phyloP scores from a whole-genome alignment of 495 filamentous ascomycete genomes.

The Podospora conica region DNA sequence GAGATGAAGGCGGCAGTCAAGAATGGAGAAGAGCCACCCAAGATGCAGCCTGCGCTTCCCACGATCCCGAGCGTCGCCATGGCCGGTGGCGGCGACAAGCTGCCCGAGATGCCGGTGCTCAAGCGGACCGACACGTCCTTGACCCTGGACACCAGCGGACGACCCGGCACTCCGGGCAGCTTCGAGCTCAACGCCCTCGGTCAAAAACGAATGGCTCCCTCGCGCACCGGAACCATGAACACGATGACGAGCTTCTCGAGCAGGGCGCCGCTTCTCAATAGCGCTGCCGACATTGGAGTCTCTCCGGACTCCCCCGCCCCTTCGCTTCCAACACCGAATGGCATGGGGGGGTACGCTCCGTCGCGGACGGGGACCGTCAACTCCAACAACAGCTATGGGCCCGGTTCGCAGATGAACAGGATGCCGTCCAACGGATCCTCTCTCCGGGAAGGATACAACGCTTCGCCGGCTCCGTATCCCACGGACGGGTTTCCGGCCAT shows the following conservation, averaged over 20 bases:
- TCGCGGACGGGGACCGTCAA: slow-evolving; percentile 28
- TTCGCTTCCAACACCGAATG: slow-evolving; percentile 32
- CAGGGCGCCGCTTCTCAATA: slow-evolving; percentile 51
- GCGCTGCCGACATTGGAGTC: slow-evolving; percentile 56
- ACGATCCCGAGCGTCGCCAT: slow-evolving; percentile 45
- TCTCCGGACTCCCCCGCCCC: slow-evolving; percentile 41
- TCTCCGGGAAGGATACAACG: slow-evolving; percentile 17
- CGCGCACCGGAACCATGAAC: slow-evolving; percentile 32
- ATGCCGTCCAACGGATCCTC: slow-evolving; percentile 15
- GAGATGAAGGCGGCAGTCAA: slow-evolving; percentile 53
- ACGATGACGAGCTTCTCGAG: slow-evolving; percentile 40
- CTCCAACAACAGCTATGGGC: slow-evolving; percentile 40
- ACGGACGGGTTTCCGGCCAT: slow-evolving; percentile 30
- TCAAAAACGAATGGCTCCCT: slow-evolving; percentile 38
- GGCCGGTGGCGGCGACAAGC: slow-evolving; percentile 40
- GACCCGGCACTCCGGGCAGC: slow-evolving; percentile 46
- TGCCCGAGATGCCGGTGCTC: slow-evolving; percentile 52
- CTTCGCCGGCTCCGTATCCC: slow-evolving; percentile 29
- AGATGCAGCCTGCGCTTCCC: slow-evolving; percentile 55
- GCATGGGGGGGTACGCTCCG: slow-evolving; percentile 28
- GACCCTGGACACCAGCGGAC: slow-evolving; percentile 55
- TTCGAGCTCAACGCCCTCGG: slow-evolving; percentile 44
- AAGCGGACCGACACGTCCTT: slow-evolving; percentile 61
- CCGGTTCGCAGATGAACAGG: slow-evolving; percentile 35
- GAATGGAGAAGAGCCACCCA: slow-evolving; percentile 45